A percentile compares a stretch with the other conserved stretches of the same genome.
phyloP scores from a whole-genome alignment of 495 filamentous ascomycete species.

The Penicillium salamii region DNA sequence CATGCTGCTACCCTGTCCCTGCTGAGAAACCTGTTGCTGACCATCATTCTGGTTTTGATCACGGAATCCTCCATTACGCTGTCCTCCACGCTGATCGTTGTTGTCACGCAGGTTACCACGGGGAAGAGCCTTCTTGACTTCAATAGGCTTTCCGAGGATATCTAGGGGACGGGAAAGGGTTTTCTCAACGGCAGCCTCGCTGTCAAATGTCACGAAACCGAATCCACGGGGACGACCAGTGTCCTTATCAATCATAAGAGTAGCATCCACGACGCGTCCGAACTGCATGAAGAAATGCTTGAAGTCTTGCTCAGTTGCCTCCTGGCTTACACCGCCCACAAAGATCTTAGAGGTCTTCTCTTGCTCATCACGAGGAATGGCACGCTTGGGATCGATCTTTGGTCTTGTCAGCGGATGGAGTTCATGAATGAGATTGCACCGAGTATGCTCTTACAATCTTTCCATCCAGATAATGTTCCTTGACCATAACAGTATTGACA shows the following conservation, averaged over 20 bases:
- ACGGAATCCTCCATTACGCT: constrained; percentile 55
- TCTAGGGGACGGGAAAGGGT: constrained; percentile 79
- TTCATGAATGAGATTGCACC: background rate
- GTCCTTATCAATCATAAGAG: constrained; percentile 99
- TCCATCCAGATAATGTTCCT: constrained; percentile 96
- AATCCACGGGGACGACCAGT: constrained; percentile 94
- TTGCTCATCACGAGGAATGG: constrained; percentile 96
- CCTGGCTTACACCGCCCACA: constrained; percentile 95
- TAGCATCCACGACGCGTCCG: constrained; percentile 92
- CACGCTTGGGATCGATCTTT: constrained; percentile 96
- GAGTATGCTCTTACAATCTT: constrained; percentile 75
- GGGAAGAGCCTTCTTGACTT: constrained; percentile 97
- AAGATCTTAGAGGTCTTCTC: constrained; percentile 98
- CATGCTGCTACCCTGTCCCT: constrained; percentile 60
- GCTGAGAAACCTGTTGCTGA: constrained; percentile 49
- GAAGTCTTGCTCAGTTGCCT: constrained; percentile 93
- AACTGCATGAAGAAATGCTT: constrained; percentile 95
- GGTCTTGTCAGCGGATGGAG: constrained; percentile 20
- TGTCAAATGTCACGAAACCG: constrained; percentile 98
- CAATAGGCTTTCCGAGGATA: constrained; percentile 92
- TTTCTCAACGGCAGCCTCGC: constrained; percentile 89
- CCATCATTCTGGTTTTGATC: constrained; percentile 47
- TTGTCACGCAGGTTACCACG: constrained; percentile 92
- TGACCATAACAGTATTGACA: constrained; percentile 99
- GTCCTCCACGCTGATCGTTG: constrained; percentile 60